Evolutionary conservation across 202 grass and related monocot genomes (phyloP).

Genomic region (Eragrostis tef): DNA sequence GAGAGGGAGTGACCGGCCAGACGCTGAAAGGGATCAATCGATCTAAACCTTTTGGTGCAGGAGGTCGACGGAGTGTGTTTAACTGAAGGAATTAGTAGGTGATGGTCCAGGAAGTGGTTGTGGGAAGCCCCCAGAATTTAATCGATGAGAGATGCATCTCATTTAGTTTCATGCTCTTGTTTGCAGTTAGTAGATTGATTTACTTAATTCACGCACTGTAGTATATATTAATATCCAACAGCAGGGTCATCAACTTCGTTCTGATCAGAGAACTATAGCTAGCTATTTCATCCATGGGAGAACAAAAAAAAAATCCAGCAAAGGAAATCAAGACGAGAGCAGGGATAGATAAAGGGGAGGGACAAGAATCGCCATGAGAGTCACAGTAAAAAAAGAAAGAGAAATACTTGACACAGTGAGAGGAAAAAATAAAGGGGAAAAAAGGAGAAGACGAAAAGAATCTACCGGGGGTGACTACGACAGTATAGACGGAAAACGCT

Average conservation of each 20-base stretch:
- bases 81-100: slow-evolving; percentile 32
- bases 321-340: background rate
- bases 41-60: background rate
- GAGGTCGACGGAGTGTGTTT: slow-evolving; percentile 20
- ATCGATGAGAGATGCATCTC: background rate
- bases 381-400: slow-evolving; percentile 28
- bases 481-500: background rate
- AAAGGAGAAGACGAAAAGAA: slow-evolving; percentile 14
- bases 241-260: background rate
- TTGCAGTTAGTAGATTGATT: slow-evolving; percentile 18
- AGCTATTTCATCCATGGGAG: no score
- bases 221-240: background rate
- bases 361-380: background rate
- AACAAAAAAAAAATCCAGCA: no score
- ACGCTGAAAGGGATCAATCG: slow-evolving; percentile 24
- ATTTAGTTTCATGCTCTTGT: background rate
- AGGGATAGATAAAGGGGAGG: background rate
- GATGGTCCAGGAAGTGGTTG: slow-evolving; percentile 39
- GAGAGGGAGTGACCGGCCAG: slow-evolving; percentile 24
- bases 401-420: background rate
- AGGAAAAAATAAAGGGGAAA: background rate
- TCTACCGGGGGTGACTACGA: slow-evolving; percentile 22
- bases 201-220: background rate
- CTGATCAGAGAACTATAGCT: no score
- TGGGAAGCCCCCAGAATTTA: background rate